Conservation (phyloP, 2,329 filamentous ascomycete species). For the Colletotrichum lini region DNA sequence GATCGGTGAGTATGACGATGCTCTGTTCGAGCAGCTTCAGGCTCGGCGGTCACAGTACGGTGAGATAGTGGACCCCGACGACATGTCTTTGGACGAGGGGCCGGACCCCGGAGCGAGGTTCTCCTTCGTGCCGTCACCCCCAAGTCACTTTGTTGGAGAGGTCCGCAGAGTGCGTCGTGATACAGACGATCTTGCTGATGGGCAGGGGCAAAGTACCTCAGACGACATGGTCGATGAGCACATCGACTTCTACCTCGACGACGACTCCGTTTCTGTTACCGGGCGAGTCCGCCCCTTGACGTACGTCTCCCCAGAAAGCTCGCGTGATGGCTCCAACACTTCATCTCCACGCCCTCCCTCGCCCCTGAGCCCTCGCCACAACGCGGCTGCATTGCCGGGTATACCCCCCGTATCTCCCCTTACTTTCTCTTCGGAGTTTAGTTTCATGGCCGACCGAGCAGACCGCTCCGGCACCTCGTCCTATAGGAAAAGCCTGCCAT, state of each 20-base stretch:
- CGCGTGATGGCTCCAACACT: neutral
- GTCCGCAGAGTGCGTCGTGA: neutral
- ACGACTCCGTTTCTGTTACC: neutral
- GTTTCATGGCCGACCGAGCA: neutral
- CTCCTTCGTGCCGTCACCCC: neutral
- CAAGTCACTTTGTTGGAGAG: neutral
- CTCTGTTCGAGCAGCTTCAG: neutral
- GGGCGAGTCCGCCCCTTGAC: conserved; percentile 7
- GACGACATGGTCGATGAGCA: conserved; percentile 5
- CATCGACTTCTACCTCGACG: conserved; percentile 10
- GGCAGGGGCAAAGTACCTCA: neutral
- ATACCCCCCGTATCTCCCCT: conserved; percentile 4
- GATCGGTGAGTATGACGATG: neutral
- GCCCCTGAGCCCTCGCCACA: too few species aligned
- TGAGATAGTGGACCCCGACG: neutral
- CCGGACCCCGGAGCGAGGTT: neutral
- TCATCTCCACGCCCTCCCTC: neutral
- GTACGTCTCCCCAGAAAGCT: neutral
- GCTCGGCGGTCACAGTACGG: neutral
- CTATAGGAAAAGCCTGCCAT: neutral
- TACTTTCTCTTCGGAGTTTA: neutral
- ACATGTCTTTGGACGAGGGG: neutral
- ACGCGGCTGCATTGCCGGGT: neutral
- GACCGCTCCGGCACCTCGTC: neutral
- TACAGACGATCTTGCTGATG: neutral